Conservation (phyloP, 2,329 filamentous ascomycete species). For the Colletotrichum zoysiae region DNA sequence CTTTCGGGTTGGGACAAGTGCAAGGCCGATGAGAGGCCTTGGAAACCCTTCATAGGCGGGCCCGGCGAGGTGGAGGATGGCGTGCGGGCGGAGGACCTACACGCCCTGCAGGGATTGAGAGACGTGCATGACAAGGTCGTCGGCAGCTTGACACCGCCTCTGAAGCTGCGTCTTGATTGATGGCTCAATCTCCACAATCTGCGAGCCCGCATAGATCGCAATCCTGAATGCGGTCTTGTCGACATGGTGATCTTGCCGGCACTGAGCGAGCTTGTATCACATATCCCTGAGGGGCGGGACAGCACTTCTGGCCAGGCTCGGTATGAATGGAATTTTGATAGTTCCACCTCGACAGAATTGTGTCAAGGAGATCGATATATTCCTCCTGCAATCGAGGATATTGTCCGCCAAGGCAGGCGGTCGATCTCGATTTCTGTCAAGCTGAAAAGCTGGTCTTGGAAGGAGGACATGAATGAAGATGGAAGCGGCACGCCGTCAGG, state of each 20-base stretch:
- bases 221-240: conserved; percentile 21
- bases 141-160: conserved; percentile 19
- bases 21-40: conserved; percentile 47
- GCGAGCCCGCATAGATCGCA: not conserved
- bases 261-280: not conserved
- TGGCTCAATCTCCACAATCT: not conserved
- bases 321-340: not conserved
- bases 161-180: conserved; percentile 28
- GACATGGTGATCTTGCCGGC: conserved; percentile 14
- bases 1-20: conserved; percentile 46
- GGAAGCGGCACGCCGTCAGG: conserved; percentile 6
- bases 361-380: conserved; percentile 4
- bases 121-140: conserved; percentile 35
- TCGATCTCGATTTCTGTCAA: conserved; percentile 3
- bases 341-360: not conserved
- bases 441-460: conserved; percentile 12
- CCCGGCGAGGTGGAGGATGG: not conserved
- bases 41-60: conserved; percentile 39
- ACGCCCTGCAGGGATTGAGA: conserved; percentile 22
- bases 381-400: conserved; percentile 6
- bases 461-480: not conserved
- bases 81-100: conserved; percentile 24
- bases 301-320: not conserved
- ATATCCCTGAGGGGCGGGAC: not conserved
- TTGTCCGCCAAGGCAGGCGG: conserved; percentile 23